Base-by-base conservation (phyloP, 495 filamentous ascomycete genomes). In the Penicillium macrosclerotiorum region DNA sequence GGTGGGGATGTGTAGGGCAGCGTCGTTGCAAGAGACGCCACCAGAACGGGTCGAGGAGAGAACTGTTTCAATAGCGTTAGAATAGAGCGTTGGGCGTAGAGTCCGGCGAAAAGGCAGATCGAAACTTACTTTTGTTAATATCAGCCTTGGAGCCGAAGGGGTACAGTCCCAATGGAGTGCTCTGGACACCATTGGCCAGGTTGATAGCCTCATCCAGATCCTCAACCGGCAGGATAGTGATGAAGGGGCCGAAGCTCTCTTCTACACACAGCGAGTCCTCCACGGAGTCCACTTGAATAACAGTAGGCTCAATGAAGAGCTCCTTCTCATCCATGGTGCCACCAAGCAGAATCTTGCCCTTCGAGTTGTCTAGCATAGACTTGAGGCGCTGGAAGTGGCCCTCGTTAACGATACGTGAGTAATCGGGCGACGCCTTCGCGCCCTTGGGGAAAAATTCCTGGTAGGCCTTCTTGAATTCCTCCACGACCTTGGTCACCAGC, bases 191-290 rank as follows among this genome's bases (percentile, higher is more conserved):
- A 49, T 89, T 88, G 41, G 89, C 87, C 37, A 88, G 77, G 26
- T 68, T 72, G 60, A 96, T 84, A 17, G 90, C 91, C 51, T 93
- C 80, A 49, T 96, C 88, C 8, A 95, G 68, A 51, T 80, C 77
- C 31, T 84, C 72, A 25, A 90, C 82, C 7, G 88, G 78, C 23
- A 90, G 69, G 42, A 96, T 81, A 37, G 89, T 79, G 37, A 95
- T 85, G 41, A 96, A 75, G 9, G 93, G 93, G 26, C 91, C 93
- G 60, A 97, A 98, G 48, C 82, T 84, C 72, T 98, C 93, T 38
- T 92, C 79, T 39, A 64, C 55, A 54, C 95, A 75, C 62, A 95
- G 72, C 18, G 86, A 78, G 64, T 97, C 93, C 17, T 87, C 74
- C n/a, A 74, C 47, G 38, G 80, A 82, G 52, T 86, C 73, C 16